Evolutionary conservation across 139 green algal genomes (phyloP), one percentile per base, ranked within the genome.

Genomic region (Diplosphaera chodatii): DNA sequence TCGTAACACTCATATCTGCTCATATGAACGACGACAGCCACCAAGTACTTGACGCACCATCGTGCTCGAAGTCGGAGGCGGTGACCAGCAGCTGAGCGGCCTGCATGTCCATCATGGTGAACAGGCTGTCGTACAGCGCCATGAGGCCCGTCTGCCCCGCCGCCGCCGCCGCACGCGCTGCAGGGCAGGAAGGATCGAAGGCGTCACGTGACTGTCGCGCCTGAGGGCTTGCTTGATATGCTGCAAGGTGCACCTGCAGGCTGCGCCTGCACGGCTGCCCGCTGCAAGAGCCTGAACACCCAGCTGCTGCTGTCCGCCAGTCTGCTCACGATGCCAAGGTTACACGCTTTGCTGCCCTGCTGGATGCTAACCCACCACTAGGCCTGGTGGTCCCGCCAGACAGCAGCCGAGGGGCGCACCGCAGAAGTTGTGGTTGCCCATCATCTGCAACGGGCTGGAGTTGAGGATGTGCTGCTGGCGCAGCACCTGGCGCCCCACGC

Each of bases 81-180:
- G 85, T 88, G 25, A 89, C 78, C 40, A 91, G 75, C 4, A 91
- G 34, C 64, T 80, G 74, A 10, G 76, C 63, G 21, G 59, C 77
- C 29, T 78, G 63, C 40, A 82, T 63, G 77, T 87, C 84, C 81
- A 89, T 80, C 64, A 84, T 75, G 31, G 40, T 63, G 68, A 88
- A 88, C 21, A 89, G 71, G 6, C 68, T 74, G 68, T 91, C 85
- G 74, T 91, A 91, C 71, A 90, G 77, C 30, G 83, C 65, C 86
- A 91, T 91, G 41, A 91, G 82, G 28, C 79, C 79, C 8, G 69
- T 77, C 70, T 86, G 81, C 32, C 81, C 81, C 15, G 74, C 72
- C 27, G 81, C 75, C 28, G 81, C 81, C 31, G 80, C 80, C 23
- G 80, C 80, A 20, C 79, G 72, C 28, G 66, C 74, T 83, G 74